A percentile compares a stretch with the other conserved stretches of the same genome.
Evolutionary conservation across 2,329 filamentous ascomycete genomes (phyloP).

Genomic region (Fusarium musae): DNA sequence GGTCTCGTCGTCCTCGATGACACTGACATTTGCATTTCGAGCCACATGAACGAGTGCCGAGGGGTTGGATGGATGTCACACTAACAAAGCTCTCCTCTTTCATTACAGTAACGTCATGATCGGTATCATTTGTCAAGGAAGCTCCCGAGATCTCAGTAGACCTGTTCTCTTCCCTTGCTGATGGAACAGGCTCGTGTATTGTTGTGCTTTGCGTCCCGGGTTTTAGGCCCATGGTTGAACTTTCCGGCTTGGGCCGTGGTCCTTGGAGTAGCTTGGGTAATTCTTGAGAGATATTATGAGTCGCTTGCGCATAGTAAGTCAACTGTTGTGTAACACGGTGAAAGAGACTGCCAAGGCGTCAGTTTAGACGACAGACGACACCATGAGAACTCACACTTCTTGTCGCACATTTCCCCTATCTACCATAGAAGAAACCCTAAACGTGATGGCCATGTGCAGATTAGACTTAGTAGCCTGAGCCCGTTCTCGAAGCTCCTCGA

Average conservation of each 20-base stretch:
- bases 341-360: background rate
- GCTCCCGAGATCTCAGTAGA: fast-evolving
- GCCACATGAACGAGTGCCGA: background rate
- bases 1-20: background rate
- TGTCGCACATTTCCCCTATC: slow-evolving; percentile 1
- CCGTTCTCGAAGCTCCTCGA: slow-evolving; percentile 11
- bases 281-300: fast-evolving
- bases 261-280: fast-evolving
- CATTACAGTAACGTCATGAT: fast-evolving
- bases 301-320: background rate
- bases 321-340: background rate
- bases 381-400: background rate
- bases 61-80: background rate
- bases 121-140: fast-evolving
- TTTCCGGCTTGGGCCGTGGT: fast-evolving
- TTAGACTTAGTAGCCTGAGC: slow-evolving; percentile 1
- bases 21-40: slow-evolving; percentile 15
- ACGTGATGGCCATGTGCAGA: background rate
- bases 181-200: fast-evolving
- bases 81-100: background rate
- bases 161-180: background rate
- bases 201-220: fast-evolving
- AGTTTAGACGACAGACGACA: fast-evolving
- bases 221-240: fast-evolving
- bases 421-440: slow-evolving; percentile 3